Base-by-base conservation (phyloP, 768 basidiomycete genomes). In the Pulveroboletus sp. region DNA sequence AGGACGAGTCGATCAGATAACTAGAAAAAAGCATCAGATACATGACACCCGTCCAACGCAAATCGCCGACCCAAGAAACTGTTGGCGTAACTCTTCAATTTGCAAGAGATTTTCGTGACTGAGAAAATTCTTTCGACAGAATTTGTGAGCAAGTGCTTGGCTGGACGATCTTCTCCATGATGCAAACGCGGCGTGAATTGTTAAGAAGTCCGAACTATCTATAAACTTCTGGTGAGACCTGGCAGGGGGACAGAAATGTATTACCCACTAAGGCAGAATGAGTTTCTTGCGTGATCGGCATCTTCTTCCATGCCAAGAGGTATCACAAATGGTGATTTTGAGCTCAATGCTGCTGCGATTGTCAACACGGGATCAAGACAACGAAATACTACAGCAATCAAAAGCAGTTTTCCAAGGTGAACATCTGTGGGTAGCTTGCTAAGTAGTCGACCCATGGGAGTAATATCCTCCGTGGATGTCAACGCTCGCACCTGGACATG, bases 351-450 rank as follows among this genome's bases (percentile, higher is more conserved):
- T 6, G 95, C 95, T 14, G 92, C 93, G 51, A 99, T 93, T 6
- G 95, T 96, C 43, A 99, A 75, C n/a, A 93, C 95, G 2, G 94
- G 91, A 68, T 98, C 95, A 54, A 98, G 71, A 64, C 95, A 98
- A 39, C 82, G 81, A 66, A 97, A 89, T 35, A 93, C 65, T 2
- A 86, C 83, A 6, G 93, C 86, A 24, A 84, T 81, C 37, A 98
- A 74, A 14, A 98, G 74, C 64, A 97, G 89, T 72, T 97, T 96
- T 35, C 93, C 94, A 4, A 96, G 79, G 64, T 97, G 92, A 14
- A 98, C 94, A 63, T 99, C 95, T 40, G 93, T 90, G 0, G 95
- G 95, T 35, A 99, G 73, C 64, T 90, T 89, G 72, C 90, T 92
- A 36, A 99, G 76, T 21, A 95, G 73, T 46, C 84, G 76, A 36